A percentile compares a stretch with the other conserved stretches of the same genome.
Conservation (phyloP, 805 yeast genomes). For the Lipomyces lipofer region DNA sequence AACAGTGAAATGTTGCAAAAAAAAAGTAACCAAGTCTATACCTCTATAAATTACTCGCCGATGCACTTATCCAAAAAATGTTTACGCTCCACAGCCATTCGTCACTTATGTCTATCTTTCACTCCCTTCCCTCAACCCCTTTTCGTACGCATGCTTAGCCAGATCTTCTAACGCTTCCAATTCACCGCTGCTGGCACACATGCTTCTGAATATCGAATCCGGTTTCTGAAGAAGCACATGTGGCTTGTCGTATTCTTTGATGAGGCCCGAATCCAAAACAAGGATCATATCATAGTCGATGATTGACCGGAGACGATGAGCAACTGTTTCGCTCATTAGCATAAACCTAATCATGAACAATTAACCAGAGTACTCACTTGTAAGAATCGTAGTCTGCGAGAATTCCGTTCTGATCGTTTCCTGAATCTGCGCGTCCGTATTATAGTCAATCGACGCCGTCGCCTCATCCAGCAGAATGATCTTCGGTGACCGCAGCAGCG, state of each 20-base stretch:
- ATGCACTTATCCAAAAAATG: too few species aligned
- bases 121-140: too few species aligned
- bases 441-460: constrained; percentile 69
- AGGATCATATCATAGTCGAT: constrained; percentile 71
- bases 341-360: background rate
- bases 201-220: constrained; percentile 60
- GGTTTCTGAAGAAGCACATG: constrained; percentile 53
- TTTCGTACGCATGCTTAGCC: constrained; percentile 52
- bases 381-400: constrained; percentile 66
- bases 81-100: background rate
- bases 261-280: constrained; percentile 77
- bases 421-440: constrained; percentile 78
- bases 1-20: too few species aligned
- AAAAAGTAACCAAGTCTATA: too few species aligned
- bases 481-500: constrained; percentile 67
- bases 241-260: constrained; percentile 74
- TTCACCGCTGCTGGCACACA: constrained; percentile 91
- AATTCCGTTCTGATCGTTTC: constrained; percentile 69
- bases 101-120: too few species aligned
- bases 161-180: constrained; percentile 69
- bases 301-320: constrained; percentile 77
- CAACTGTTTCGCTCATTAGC: constrained; percentile 45
- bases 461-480: constrained; percentile 81
- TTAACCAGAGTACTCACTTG: constrained; percentile 42
- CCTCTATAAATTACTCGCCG: too few species aligned